Percentiles rank a stretch among this genome's conserved stretches.
Conservation (phyloP, 139 green algal genomes). For the Eudorina sp. region DNA sequence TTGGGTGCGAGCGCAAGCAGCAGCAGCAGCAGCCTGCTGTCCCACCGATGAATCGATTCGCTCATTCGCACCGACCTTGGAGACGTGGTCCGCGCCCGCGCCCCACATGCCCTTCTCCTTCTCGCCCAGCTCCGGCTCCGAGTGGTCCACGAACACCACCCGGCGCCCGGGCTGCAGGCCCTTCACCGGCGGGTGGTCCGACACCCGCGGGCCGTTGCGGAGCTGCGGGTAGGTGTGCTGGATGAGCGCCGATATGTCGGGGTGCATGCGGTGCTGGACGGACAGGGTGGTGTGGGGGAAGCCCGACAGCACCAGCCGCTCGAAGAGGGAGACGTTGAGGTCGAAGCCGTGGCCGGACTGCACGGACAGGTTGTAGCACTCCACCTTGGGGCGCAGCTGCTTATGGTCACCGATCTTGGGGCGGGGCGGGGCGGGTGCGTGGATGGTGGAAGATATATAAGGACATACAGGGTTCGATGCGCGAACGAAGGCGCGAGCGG, state of each 20-base stretch:
- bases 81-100: conserved; percentile 36
- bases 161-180: conserved; percentile 53
- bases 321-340: conserved; percentile 87
- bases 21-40: too few species aligned
- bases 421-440: too few species aligned
- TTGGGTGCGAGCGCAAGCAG: too few species aligned
- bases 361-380: conserved; percentile 70
- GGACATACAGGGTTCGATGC: too few species aligned
- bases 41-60: too few species aligned
- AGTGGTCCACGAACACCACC: conserved; percentile 70
- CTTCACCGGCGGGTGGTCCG: conserved; percentile 42
- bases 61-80: too few species aligned
- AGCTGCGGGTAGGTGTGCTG: conserved; percentile 59
- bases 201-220: conserved; percentile 53
- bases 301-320: conserved; percentile 73
- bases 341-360: conserved; percentile 70
- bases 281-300: conserved; percentile 67
- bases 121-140: conserved; percentile 54
- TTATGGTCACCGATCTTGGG: conserved; percentile 80
- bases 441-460: too few species aligned
- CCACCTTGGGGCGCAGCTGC: conserved; percentile 86
- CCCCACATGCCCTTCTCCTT: conserved; percentile 30
- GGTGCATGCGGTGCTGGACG: conserved; percentile 86
- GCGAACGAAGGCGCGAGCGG: too few species aligned
- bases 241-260: conserved; percentile 58